Conservation (phyloP, 2,329 filamentous ascomycete genomes). For the Alternaria alternata region DNA sequence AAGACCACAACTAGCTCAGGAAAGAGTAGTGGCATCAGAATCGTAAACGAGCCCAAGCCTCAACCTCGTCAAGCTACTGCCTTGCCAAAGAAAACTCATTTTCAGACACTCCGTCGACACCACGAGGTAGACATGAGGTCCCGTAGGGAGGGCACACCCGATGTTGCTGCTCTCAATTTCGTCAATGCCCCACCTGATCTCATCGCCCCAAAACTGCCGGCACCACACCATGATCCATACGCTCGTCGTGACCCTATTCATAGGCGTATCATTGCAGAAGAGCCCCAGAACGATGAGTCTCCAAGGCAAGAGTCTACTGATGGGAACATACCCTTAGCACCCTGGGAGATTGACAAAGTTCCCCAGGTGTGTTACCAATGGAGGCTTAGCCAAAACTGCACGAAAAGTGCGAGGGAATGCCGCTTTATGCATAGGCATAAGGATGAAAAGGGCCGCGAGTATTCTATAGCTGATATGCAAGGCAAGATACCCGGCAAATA, state of each 20-base stretch:
- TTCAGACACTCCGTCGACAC: constrained; percentile 26
- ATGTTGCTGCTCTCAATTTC: constrained; percentile 33
- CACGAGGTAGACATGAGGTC: constrained; percentile 30
- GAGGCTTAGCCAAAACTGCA: constrained; percentile 35
- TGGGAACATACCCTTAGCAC: constrained; percentile 13
- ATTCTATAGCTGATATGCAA: constrained; percentile 22
- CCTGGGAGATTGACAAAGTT: constrained; percentile 39
- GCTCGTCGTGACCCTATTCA: constrained; percentile 32
- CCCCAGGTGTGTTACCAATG: constrained; percentile 42
- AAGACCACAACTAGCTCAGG: constrained; percentile 5
- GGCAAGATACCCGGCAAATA: constrained; percentile 39
- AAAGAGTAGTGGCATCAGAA: constrained; percentile 27
- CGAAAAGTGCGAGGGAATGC: constrained; percentile 27
- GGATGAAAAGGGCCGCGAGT: constrained; percentile 26
- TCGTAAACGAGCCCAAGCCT: constrained; percentile 35
- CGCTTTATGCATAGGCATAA: constrained; percentile 39
- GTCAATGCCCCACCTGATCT: constrained; percentile 27
- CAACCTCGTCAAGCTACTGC: constrained; percentile 13
- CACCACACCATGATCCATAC: constrained; percentile 29
- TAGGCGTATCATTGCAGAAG: constrained; percentile 22
- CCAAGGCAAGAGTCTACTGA: neutral
- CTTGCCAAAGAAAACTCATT: constrained; percentile 26
- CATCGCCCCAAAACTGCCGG: neutral
- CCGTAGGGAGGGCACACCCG: constrained; percentile 36
- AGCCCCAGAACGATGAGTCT: constrained; percentile 14